phyloP scores from a whole-genome alignment of 441 rosid species.

The Populus hybrid region DNA sequence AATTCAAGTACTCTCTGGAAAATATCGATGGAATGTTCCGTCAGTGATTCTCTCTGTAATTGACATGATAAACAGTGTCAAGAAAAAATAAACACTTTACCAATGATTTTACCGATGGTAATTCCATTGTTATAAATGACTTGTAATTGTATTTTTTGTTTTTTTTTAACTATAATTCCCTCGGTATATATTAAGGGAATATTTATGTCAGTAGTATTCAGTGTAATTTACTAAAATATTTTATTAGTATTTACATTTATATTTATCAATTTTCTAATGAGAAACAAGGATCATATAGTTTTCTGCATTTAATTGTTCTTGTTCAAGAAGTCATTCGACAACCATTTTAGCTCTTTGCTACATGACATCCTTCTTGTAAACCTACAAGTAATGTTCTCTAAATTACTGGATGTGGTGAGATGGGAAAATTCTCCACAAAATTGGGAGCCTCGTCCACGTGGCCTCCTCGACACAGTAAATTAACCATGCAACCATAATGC shows the following conservation, averaged over 20 bases:
- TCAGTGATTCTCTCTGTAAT: too few relatives aligned
- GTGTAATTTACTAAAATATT: too few relatives aligned
- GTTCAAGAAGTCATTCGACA: conserved; percentile 32
- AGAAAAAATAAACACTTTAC: too few relatives aligned
- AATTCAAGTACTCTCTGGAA: too few relatives aligned
- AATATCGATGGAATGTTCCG: too few relatives aligned
- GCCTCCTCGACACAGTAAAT: conserved; percentile 42
- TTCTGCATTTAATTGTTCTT: conserved; percentile 45
- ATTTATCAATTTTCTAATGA: background rate
- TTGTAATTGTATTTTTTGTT: too few relatives aligned
- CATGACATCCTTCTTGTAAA: conserved; percentile 29
- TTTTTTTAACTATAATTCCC: too few relatives aligned
- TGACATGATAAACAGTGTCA: too few relatives aligned
- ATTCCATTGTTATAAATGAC: too few relatives aligned
- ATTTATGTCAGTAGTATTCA: too few relatives aligned
- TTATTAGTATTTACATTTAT: too few relatives aligned
- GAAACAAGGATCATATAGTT: conserved; percentile 46
- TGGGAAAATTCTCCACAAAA: conserved; percentile 34
- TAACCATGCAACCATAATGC: conserved; percentile 68
- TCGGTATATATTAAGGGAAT: accelerated
- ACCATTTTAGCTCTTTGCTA: conserved; percentile 38
- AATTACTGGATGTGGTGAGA: conserved; percentile 27
- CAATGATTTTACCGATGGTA: too few relatives aligned
- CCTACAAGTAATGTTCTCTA: conserved; percentile 43
- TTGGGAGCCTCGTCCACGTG: conserved; percentile 39